Percentiles rank a stretch among this genome's conserved stretches.
phyloP scores from a whole-genome alignment of 1,284 basidiomycete species.

The Exobasidium rhododendri region DNA sequence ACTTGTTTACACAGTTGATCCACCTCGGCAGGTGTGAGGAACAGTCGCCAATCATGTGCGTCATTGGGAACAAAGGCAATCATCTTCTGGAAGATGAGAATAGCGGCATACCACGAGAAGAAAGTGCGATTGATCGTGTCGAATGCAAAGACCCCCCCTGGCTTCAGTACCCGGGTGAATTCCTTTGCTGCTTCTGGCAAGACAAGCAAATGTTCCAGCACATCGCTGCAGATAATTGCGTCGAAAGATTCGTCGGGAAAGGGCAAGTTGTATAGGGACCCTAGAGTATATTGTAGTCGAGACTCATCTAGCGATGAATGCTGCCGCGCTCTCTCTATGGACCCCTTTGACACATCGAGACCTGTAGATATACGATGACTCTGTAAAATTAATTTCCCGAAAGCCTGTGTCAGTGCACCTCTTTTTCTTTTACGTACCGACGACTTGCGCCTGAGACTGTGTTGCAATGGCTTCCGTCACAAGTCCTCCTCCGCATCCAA shows the following conservation, averaged over 20 bases:
- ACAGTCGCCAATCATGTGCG: constrained; percentile 33
- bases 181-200: constrained; percentile 21
- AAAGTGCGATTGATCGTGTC: constrained; percentile 38
- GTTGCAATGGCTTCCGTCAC: constrained; percentile 26
- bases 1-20: constrained; percentile 7
- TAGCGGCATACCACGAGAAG: constrained; percentile 31
- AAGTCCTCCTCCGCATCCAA: constrained; percentile 30
- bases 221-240: constrained; percentile 31
- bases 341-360: constrained; percentile 11
- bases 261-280: constrained; percentile 16
- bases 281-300: not conserved
- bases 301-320: not conserved
- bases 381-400: not conserved
- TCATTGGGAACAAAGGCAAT: constrained; percentile 28
- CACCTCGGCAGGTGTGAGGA: constrained; percentile 22
- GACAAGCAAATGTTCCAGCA: constrained; percentile 33
- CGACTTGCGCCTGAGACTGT: constrained; percentile 13
- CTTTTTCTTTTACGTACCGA: constrained; percentile 19
- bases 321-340: constrained; percentile 19
- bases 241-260: constrained; percentile 17
- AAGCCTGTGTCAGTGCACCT: constrained; percentile 3
- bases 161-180: constrained; percentile 78
- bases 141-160: constrained; percentile 83
- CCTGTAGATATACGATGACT: too few species aligned
- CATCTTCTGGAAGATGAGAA: constrained; percentile 27